Base-by-base conservation (phyloP, 768 basidiomycete species). In the Hygrophorus pudorinus region DNA sequence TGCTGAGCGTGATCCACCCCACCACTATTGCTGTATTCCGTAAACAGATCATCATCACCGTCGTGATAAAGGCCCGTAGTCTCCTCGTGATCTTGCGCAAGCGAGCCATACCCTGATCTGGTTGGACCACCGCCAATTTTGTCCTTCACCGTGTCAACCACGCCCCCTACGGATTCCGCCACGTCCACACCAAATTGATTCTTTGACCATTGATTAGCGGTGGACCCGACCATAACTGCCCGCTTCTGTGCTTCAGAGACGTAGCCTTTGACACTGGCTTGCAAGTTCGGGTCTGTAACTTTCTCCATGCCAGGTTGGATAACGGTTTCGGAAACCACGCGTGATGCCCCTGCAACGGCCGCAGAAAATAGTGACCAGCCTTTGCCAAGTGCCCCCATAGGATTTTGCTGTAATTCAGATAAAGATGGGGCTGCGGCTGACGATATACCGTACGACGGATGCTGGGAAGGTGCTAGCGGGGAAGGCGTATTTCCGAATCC, bases 301-400 rank as follows among this genome's bases (percentile, higher is more conserved):
- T 74, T 78, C 55, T 86, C 83, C 59, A 93, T 65, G 16, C 85
- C 83, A 5, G 94, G 94, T 60, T 96, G 89, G 47, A 98, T 84
- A 35, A 98, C 85, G 52, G 78, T 83, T 58, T 91, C 86, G 51
- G 78, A 75, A 39, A 97, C 86, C 13, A 65, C 84, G 54, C 78
- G 78, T 4, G 80, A 75, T 14, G 92, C 92, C 41, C 82, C 85
- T 1, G 65, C 75, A 11, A 98, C 81, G 28, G 81, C 91, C 0
- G 85, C 75, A 21, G 89, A 85, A 57, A 99, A 83, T n/a, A 98
- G 64, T 18, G 90, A 89, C 96, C 96, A 98, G 36, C 93, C 91
- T 66, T 97, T 97, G 54, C 78, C 78, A 11, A 97, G 62, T 0
- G 94, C 93, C 7, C 76, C 79, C 30, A 83, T 61, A 0, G 94